Evolutionary conservation across 129 eudicot genomes (phyloP), one percentile per base, ranked within the genome.

Genomic region (Cynara cardunculus): DNA sequence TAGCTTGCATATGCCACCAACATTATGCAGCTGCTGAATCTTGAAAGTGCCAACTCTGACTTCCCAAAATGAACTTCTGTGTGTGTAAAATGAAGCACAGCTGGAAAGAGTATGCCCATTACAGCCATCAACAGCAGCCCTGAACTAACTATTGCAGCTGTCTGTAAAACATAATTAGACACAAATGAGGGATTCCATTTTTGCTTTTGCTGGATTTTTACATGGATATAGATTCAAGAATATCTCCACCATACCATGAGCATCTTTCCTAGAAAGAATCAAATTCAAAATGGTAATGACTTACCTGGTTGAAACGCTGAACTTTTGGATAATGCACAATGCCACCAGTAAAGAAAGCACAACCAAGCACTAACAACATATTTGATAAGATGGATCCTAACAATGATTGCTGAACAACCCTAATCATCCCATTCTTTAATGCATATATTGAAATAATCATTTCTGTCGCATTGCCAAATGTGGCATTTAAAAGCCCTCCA

Each of bases 381-480:
- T 95, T 92, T 8, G 99, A 95, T 84, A 95, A 95, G 41, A 92
- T 92, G 81, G 97, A 95, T 10, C 97, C 99, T 67, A 92, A 85
- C 35, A 95, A 82, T 31, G 97, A 90, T 76, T 95, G 97, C 65
- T 95, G 94, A 82, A 95, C 97, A 35, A 95, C 99, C 85, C 97
- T 90, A 82, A 90, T 92, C 97, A 95, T 92, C 73, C 91, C 97
- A 69, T 86, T 78, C 68, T 86, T 92, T 82, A 92, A 87, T 39
- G 99, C 99, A 71, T 92, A 92, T 30, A 95, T 89, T 12, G 97
- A 92, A 81, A 92, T 94, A 76, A 95, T 95, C 99, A 95, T 95
- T 87, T 95, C 99, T 3, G 99, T 94, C 21, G 99, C 97, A 83
- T 92, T 95, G 69, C 99, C 99, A 82, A 95, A 92, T 79, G 99